A percentile compares a stretch with the other conserved stretches of the same genome.
Evolutionary conservation across 1,139 yeast species (phyloP).

Genomic region (Geotrichum reessii): DNA sequence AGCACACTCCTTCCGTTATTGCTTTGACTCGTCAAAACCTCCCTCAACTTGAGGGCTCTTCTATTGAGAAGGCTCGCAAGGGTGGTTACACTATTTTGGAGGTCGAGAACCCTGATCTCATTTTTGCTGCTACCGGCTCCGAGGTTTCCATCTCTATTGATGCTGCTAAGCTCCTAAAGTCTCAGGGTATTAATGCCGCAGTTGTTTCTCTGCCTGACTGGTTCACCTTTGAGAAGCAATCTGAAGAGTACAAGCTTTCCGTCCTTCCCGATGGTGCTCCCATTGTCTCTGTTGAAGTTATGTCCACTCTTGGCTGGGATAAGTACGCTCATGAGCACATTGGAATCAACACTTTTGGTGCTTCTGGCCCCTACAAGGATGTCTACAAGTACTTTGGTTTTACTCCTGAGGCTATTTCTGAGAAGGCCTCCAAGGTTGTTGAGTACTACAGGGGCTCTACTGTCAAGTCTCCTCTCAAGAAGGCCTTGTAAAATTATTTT

Average conservation of each 20-base stretch:
- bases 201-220: constrained; percentile 94
- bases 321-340: constrained; percentile 95
- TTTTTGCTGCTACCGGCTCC: constrained; percentile 90
- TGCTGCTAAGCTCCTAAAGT: constrained; percentile 64
- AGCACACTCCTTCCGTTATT: constrained; percentile 76
- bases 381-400: constrained; percentile 83
- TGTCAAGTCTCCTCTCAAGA: constrained; percentile 69
- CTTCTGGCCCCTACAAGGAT: constrained; percentile 85
- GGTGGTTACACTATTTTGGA: constrained; percentile 86
- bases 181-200: constrained; percentile 65
- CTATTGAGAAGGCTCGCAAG: constrained; percentile 84
- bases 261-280: constrained; percentile 96
- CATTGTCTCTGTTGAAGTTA: constrained; percentile 88
- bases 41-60: constrained; percentile 92
- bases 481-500: constrained; percentile 47
- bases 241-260: constrained; percentile 68
- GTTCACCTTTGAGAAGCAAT: constrained; percentile 81
- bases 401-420: constrained; percentile 89
- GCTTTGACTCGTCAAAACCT: constrained; percentile 96
- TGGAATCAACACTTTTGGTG: constrained; percentile 95
- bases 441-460: constrained; percentile 76
- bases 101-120: constrained; percentile 60
- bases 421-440: constrained; percentile 75
- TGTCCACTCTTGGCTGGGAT: constrained; percentile 89
- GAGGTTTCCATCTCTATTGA: constrained; percentile 84